Evolutionary conservation across 768 basidiomycete genomes (phyloP).

Genomic region (Sarcodon sp.): DNA sequence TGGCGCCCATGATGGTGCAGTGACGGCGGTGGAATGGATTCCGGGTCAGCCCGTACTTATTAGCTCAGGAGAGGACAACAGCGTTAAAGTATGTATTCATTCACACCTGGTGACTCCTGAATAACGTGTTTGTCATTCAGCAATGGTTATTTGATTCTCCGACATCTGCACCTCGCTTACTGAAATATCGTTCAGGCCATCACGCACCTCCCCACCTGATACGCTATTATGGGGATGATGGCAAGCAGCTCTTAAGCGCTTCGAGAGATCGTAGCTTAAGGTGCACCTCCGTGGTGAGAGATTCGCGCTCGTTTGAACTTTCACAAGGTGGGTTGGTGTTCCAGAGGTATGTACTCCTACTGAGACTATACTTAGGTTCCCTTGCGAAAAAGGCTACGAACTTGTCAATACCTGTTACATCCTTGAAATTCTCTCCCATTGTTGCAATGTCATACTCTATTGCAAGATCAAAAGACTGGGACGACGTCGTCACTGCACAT

Average conservation of each 20-base stretch:
- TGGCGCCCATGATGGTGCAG: slow-evolving; percentile 80
- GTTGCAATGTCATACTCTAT: slow-evolving; percentile 69
- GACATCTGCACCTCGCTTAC: slow-evolving; percentile 68
- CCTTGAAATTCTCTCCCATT: slow-evolving; percentile 77
- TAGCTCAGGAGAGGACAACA: slow-evolving; percentile 88
- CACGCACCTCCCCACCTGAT: slow-evolving; percentile 85
- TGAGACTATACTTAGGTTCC: slow-evolving; percentile 43
- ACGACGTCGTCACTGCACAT: slow-evolving; percentile 90
- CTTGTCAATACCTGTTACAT: slow-evolving; percentile 65
- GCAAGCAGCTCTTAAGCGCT: slow-evolving; percentile 84
- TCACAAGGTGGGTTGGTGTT: slow-evolving; percentile 57
- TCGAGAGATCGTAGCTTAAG: slow-evolving; percentile 83
- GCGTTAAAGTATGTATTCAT: slow-evolving; percentile 59
- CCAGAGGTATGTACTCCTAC: neutral
- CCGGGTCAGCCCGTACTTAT: slow-evolving; percentile 86
- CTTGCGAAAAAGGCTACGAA: slow-evolving; percentile 69
- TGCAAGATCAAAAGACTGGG: slow-evolving; percentile 88
- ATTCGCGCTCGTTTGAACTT: slow-evolving; percentile 89
- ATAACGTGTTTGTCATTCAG: slow-evolving; percentile 23
- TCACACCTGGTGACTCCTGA: neutral
- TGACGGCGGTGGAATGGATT: slow-evolving; percentile 82
- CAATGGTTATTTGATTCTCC: slow-evolving; percentile 98
- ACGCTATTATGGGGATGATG: slow-evolving; percentile 93
- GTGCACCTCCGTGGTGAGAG: slow-evolving; percentile 86
- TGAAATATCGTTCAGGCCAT: slow-evolving; percentile 91